A percentile compares a stretch with the other conserved stretches of the same genome.
Conservation (phyloP, 768 basidiomycete species). For the Boletus speciosus region DNA sequence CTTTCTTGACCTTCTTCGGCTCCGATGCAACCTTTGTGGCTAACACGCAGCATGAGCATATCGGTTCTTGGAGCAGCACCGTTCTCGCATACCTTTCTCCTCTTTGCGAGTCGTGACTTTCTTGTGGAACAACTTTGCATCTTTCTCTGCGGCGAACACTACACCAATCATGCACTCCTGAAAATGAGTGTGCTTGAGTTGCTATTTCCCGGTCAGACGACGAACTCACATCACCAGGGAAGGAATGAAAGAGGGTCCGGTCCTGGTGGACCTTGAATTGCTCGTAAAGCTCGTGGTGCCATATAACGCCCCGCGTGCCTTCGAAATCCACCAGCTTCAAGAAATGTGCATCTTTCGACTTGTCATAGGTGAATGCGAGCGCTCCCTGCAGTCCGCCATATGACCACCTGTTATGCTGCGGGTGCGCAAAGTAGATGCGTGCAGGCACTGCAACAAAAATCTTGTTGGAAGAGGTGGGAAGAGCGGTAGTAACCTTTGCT, state of each 20-base stretch:
- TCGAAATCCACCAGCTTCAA: slow-evolving; percentile 82
- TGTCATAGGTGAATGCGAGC: slow-evolving; percentile 67
- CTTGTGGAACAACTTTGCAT: slow-evolving; percentile 83
- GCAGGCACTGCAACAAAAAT: slow-evolving; percentile 78
- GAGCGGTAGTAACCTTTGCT: slow-evolving; percentile 61
- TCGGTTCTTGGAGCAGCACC: background rate
- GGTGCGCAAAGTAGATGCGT: slow-evolving; percentile 88
- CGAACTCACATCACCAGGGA: slow-evolving; percentile 83
- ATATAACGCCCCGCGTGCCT: slow-evolving; percentile 83
- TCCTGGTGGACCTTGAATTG: slow-evolving; percentile 81
- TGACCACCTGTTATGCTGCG: slow-evolving; percentile 71
- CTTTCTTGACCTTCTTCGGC: slow-evolving; percentile 56
- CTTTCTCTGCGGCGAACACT: slow-evolving; percentile 82
- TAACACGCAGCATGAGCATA: slow-evolving; percentile 7
- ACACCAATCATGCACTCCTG: slow-evolving; percentile 90
- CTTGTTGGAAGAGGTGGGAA: slow-evolving; percentile 61
- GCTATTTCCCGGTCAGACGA: background rate
- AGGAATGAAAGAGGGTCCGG: slow-evolving; percentile 88
- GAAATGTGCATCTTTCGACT: slow-evolving; percentile 48
- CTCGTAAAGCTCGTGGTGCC: slow-evolving; percentile 90
- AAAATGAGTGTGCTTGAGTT: background rate
- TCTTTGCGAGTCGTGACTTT: slow-evolving; percentile 72
- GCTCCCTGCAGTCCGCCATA: slow-evolving; percentile 89
- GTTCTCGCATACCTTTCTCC: slow-evolving; percentile 38
- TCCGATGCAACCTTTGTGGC: slow-evolving; percentile 47